Evolutionary conservation across 148 eudicot species (phyloP), one percentile per base, ranked within the genome.

Genomic region (Silene conica): DNA sequence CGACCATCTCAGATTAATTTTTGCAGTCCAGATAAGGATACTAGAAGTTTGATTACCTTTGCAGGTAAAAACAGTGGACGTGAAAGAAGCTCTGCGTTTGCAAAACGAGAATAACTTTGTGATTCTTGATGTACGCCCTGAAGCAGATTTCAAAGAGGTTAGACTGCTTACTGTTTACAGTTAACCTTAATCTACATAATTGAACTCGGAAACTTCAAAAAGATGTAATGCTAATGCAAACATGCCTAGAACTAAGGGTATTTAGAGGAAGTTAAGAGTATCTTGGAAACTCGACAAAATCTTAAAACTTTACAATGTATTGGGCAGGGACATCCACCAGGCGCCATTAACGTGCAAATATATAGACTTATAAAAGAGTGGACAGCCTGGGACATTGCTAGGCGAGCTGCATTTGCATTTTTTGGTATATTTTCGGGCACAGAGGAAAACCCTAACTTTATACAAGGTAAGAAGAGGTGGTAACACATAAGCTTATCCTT

Each of bases 331-430:
- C 99, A 96, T 86, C 94, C 99, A 77, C 85, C 88, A 59, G 99
- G 92, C 57, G 99, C 99, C 45, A 83, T 96, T 13, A 96, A 96
- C 76, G 97, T 87, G 69, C 97, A 96, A 85, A 80, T 96, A 74
- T 96, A 90, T 58, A 82, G 99, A 76, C 97, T 96, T 68, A 96
- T 96, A 85, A 96, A 96, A 85, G 99, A 96, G 73, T 96, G 99
- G 97, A 96, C 99, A n/a, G 99, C 99, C 11, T 96, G 99, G 99
- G 99, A 96, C 80, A 92, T 96, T 22, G 92, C 99, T 46, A 90
- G 99, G 80, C 83, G 99, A 34, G 96, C 89, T 19, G 99, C 99
- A 55, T 96, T 96, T 81, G 99, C 99, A 8, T 96, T 96, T 79
- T 96, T 96, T 13, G 99, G 99, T 55, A 96, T 96, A 79, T 96